Evolutionary conservation across 169 alveolate genomes (phyloP), one percentile per base, ranked within the genome.

Genomic region (Plasmodium adleri): DNA sequence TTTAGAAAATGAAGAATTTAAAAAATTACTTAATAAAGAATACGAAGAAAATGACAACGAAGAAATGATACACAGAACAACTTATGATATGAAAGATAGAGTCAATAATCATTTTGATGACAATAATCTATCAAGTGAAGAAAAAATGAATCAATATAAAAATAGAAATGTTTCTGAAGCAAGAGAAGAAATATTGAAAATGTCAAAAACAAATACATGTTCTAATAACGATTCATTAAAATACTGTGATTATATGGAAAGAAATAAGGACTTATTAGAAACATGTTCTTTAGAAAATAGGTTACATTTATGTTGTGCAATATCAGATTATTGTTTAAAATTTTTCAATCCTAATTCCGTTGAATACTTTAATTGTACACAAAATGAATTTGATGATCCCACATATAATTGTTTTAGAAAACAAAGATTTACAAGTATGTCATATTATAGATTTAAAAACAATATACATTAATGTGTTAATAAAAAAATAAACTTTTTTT

Each of bases 261-360:
- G 45, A 32, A 32, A 32, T 32, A 74, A 24, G 73, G 74, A 74
- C 43, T 74, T 72, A 59, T 74, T 47, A 43, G 88, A 72, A 59
- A 74, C 17, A 39, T 74, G 88, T 26, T 49, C 88, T 59, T 15
- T 43, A 12, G 73, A 24, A 7, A 32, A 45, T 26, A 74, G 88
- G 54, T 59, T 59, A 43, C n/a, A 22, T 39, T 49, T 74, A 52
- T 74, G 88, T 15, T 74, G 88, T 13, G 59, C 74, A 59, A 74
- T 74, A 59, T 74, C 88, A 74, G 72, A 74, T 74, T 74, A 74
- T 74, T 74, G 88, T 49, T 60, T 74, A 74, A 74, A 74, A 49
- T 74, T 17, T 43, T 74, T 74, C 62, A 47, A 49, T 74, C 32
- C 59, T 74, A 74, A 49, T 60, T 74, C 88, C 17, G 17, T 20